Evolutionary conservation across 345 rosid species (phyloP), one percentile per base, ranked within the genome.

Genomic region (Noccaea bulbosa): DNA sequence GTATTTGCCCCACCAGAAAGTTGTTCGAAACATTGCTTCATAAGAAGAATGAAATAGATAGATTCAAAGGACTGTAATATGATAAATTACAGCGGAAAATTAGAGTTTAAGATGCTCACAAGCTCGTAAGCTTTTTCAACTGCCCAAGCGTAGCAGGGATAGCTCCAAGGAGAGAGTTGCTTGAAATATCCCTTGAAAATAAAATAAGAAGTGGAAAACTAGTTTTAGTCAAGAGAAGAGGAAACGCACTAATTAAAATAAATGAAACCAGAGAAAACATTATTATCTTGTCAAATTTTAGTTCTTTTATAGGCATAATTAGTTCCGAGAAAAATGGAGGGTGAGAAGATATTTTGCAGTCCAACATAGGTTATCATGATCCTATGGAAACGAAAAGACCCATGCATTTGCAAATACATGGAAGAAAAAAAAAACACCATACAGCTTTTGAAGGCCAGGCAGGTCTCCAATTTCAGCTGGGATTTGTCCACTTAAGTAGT

Each of bases 21-120:
- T 94, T 89, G 81, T 87, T 87, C 14, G 99, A 89, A 54, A 91
- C 86, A 33, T 94, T 88, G 79, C 99, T 91, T 84, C 79, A 75
- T 37, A 77, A 68, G 54, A 57, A 16, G 59, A 78, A 58, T 5
- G 32, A 44, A 49, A 49, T 27, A 57, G 17, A 73, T 57, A 57
- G 37, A 32, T 17, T 73, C 15, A 73, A 3, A 39, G 4, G 15
- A 48, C 34, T 30, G 43, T 4, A 39, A 73, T 48, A 56, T 65
- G 12, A n/a, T n/a, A 32, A 65, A 16, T 64, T 5, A 46, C 58
- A 35, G 50, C 14, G 4, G 34, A 11, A 11, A 54, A 41, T 16
- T 16, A 72, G 65, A 65, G 77, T 56, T 63, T 56, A 56, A 73
- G 60, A 12, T 47, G 27, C 77, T 73, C 71, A 73, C 77, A 73